Evolutionary conservation across 257 asterid genomes (phyloP).

Genomic region (Anisodus tanguticus): DNA sequence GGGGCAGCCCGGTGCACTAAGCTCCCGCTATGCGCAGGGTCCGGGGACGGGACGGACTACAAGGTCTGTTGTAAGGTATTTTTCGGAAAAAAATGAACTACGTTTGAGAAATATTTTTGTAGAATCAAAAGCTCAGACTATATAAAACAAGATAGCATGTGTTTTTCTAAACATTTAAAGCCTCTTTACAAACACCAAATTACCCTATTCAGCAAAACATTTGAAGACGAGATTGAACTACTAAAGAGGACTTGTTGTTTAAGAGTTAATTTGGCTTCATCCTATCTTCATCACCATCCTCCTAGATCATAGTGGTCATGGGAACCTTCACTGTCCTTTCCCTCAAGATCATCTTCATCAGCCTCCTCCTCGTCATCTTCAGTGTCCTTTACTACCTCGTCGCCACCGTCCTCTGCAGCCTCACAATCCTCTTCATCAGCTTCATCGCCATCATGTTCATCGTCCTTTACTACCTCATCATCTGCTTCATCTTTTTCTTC

Average conservation of each 20-base stretch:
- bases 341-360: conserved; percentile 37
- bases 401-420: conserved; percentile 41
- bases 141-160: background rate
- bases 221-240: background rate
- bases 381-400: conserved; percentile 53
- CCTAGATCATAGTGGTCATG: conserved; percentile 51
- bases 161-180: background rate
- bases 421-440: conserved; percentile 53
- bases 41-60: no score
- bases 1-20: no score
- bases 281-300: conserved; percentile 47
- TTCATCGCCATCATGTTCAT: conserved; percentile 37
- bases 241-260: background rate
- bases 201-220: background rate
- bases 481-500: no score
- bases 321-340: conserved; percentile 55
- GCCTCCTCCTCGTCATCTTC: conserved; percentile 58
- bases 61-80: no score
- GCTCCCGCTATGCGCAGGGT: no score
- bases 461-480: background rate
- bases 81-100: no score
- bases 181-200: conserved; percentile 33
- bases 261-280: conserved; percentile 19
- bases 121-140: background rate
- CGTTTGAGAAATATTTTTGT: background rate